A percentile compares a stretch with the other conserved stretches of the same genome.
Evolutionary conservation across 768 basidiomycete genomes (phyloP).

Genomic region (Mycena alexandri): DNA sequence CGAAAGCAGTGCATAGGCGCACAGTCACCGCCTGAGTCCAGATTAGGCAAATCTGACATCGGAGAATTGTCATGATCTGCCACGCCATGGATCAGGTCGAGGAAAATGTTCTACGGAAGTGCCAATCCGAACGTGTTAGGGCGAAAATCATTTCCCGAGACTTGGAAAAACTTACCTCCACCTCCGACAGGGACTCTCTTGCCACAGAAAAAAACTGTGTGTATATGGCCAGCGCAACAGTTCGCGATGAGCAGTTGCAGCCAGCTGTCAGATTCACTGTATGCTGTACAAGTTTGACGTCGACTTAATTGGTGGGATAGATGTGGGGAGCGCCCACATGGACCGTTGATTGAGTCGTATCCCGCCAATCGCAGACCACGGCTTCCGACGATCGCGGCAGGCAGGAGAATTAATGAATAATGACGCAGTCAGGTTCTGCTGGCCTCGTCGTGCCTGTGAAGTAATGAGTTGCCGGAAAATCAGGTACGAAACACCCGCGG

Average conservation of each 20-base stretch:
- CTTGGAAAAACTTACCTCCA: no score
- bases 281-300: background rate
- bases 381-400: constrained; percentile 14
- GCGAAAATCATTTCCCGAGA: no score
- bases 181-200: no score
- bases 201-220: no score
- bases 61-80: constrained; percentile 25
- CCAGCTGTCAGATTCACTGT: constrained; percentile 10
- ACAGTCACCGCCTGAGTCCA: constrained; percentile 22
- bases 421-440: no score
- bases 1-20: background rate
- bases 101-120: background rate
- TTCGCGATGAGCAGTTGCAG: background rate
- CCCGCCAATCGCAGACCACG: constrained; percentile 21
- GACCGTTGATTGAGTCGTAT: constrained; percentile 13
- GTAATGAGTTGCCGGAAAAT: constrained; percentile 1
- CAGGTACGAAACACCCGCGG: background rate
- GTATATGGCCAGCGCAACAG: no score
- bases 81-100: constrained; percentile 6
- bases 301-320: background rate
- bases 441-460: constrained; percentile 3
- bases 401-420: constrained; percentile 6
- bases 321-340: constrained; percentile 5
- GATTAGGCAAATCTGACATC: constrained; percentile 9
- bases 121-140: no score